phyloP scores from a whole-genome alignment of 495 filamentous ascomycete genomes.

The Gamarada debralockiae region DNA sequence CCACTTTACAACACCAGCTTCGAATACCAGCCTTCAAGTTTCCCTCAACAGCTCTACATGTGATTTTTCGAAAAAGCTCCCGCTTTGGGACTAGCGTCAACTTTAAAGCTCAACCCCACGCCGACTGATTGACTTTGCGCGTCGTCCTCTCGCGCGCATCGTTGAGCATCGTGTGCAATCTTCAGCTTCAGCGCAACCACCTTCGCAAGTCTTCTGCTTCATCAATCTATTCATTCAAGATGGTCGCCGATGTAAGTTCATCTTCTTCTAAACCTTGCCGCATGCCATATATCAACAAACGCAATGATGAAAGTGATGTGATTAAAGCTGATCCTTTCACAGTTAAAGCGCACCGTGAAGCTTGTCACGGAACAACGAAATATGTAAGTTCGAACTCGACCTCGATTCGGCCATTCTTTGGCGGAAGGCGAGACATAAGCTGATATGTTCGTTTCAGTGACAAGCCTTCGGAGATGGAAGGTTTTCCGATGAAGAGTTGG shows the following conservation, averaged over 20 bases:
- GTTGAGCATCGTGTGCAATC: too few species aligned
- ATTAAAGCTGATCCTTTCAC: slow-evolving; percentile 6
- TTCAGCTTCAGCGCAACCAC: not conserved
- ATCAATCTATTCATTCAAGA: slow-evolving; percentile 10
- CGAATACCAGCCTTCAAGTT: too few species aligned
- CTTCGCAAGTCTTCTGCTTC: not conserved
- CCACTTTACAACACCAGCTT: too few species aligned
- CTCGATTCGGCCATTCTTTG: slow-evolving; percentile 5
- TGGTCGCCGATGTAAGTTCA: slow-evolving; percentile 26
- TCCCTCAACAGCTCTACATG: too few species aligned
- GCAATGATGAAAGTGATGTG: not conserved
- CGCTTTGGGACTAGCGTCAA: too few species aligned
- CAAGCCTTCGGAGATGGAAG: slow-evolving; percentile 73
- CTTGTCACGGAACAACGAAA: slow-evolving; percentile 86
- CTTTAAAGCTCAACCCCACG: too few species aligned
- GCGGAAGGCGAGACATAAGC: not conserved
- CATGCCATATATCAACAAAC: not conserved
- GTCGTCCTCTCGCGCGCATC: not conserved
- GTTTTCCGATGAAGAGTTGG: slow-evolving; percentile 86
- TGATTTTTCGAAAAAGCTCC: too few species aligned
- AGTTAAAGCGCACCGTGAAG: slow-evolving; percentile 87
- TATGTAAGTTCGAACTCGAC: slow-evolving; percentile 35
- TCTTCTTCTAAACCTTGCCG: not conserved
- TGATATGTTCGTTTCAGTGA: slow-evolving; percentile 37
- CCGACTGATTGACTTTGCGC: not conserved